Evolutionary conservation across 495 filamentous ascomycete genomes (phyloP).

Genomic region (Neurospora sp.): DNA sequence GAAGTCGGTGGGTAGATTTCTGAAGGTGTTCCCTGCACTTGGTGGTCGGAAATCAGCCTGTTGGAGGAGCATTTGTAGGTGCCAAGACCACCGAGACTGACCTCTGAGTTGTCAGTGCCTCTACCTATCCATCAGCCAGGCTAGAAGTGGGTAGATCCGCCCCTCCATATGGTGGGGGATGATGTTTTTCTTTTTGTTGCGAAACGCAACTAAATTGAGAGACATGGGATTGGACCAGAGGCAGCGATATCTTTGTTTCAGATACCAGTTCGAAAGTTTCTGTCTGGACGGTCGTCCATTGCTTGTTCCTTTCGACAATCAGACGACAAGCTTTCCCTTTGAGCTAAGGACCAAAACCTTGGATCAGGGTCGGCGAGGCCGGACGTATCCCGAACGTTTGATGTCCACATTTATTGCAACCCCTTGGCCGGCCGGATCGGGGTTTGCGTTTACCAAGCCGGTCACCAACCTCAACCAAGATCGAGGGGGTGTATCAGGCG

Average conservation of each 20-base stretch:
- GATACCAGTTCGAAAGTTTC: background rate
- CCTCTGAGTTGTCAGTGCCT: conserved; percentile 10
- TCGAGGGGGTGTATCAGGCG: background rate
- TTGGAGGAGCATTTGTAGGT: background rate
- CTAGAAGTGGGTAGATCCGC: conserved; percentile 8
- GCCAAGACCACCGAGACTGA: conserved; percentile 2
- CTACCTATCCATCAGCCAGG: conserved; percentile 2
- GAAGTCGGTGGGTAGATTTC: background rate
- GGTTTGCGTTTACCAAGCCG: background rate
- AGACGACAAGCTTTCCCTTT: background rate
- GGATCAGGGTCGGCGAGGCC: background rate
- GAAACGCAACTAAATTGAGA: background rate
- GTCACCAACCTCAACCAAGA: background rate
- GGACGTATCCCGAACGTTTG: background rate
- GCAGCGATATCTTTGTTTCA: background rate
- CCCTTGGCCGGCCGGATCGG: background rate
- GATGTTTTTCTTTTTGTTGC: conserved; percentile 5
- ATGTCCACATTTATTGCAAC: background rate
- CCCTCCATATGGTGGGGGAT: conserved; percentile 10
- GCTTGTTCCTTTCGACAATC: background rate
- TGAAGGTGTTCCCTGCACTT: background rate
- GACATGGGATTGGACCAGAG: background rate
- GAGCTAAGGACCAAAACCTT: background rate
- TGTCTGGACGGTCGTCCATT: background rate
- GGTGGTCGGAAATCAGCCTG: background rate